Evolutionary conservation across 2,329 filamentous ascomycete genomes (phyloP), one percentile per base, ranked within the genome.

Genomic region (Colletotrichum acutatum): DNA sequence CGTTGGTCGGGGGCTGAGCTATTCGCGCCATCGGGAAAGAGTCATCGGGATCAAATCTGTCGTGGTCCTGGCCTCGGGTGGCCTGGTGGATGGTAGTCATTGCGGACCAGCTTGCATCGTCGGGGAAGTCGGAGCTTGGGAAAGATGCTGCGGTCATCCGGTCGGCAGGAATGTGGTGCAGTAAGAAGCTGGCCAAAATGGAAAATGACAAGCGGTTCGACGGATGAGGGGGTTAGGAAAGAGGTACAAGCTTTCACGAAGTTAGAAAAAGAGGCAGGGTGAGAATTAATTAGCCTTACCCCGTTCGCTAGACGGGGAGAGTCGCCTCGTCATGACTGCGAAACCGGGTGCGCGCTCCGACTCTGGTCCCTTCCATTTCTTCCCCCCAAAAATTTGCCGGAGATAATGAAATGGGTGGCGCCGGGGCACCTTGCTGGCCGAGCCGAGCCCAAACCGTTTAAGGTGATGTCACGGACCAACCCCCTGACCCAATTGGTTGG

Each of bases 21-120:
- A 81, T 77, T 57, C 77, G 77, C 54, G 80, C 75, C 74, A 82
- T 77, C 28, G 76, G 76, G 37, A 78, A 78, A 26, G 79, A 77
- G 74, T 81, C 78, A 61, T 76, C 76, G 46, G 77, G 75, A 32
- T 76, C 76, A 72, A 80, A 73, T 76, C 77, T 76, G 61, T 79
- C 78, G 75, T 80, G 75, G 69, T 78, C 77, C 53, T 80, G 78
- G 56, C 75, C 72, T 52, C 46, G 52, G 58, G 72, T 56, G 49
- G 68, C 65, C 56, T 67, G 57, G 56, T 69, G 54, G 30, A 64
- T 66, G 19, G 72, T 52, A 61, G 60, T 74, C 72, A 75, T 74
- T 52, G 68, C 68, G 60, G 69, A 46, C 63, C 42, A 72, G 57
- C 30, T 63, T 57, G 72, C 74, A 75, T 75, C 60, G 52, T 74